phyloP scores from a whole-genome alignment of 2,329 filamentous ascomycete species.

The Trichoderma sp. region DNA sequence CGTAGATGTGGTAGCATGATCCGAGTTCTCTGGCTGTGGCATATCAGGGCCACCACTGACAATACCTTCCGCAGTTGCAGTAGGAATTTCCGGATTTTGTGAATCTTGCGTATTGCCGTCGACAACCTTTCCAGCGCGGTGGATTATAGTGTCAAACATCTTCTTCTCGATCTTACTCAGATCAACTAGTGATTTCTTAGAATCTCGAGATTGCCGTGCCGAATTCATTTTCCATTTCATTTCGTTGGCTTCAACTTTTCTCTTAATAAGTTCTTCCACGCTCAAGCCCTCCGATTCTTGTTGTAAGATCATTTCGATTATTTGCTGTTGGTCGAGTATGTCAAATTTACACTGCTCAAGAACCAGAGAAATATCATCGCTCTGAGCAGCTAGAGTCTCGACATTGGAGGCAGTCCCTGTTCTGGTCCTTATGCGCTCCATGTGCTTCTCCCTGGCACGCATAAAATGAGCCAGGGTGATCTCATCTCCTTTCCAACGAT shows the following conservation, averaged over 20 bases:
- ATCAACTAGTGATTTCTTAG: neutral
- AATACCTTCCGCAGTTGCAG: neutral
- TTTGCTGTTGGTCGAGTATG: neutral
- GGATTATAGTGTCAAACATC: neutral
- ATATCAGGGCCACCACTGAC: neutral
- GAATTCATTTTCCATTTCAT: neutral
- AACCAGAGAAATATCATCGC: neutral
- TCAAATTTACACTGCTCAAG: neutral
- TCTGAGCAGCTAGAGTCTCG: neutral
- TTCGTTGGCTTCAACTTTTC: constrained; percentile 1
- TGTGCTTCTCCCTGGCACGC: neutral
- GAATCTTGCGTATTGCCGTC: neutral
- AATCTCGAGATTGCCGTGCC: neutral
- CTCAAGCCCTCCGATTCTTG: neutral
- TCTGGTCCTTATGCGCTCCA: neutral
- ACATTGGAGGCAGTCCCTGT: neutral
- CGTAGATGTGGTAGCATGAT: neutral
- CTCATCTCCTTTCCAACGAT: constrained; percentile 16
- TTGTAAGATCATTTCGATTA: neutral
- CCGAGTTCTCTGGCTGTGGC: neutral
- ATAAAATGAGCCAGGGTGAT: neutral
- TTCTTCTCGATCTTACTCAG: neutral
- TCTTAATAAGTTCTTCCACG: neutral
- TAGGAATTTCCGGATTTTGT: neutral
- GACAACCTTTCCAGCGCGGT: neutral